Evolutionary conservation across 352 stramenopile species (phyloP).

Genomic region (Peronospora destructor): DNA sequence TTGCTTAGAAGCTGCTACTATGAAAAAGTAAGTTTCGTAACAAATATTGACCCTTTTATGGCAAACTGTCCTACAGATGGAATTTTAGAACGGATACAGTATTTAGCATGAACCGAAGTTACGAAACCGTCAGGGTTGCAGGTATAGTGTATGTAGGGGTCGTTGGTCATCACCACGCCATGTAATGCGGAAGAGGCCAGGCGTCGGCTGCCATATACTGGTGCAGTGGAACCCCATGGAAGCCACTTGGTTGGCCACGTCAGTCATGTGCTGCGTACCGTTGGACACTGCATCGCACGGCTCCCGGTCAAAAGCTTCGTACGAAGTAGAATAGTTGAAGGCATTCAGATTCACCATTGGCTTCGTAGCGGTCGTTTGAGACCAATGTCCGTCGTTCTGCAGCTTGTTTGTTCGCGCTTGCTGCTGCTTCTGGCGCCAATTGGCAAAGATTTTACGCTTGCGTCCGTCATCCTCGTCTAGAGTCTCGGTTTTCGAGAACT

Average conservation of each 20-base stretch:
- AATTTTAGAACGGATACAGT: no score
- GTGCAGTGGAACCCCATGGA: slow-evolving; percentile 20
- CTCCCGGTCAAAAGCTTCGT: slow-evolving; percentile 26
- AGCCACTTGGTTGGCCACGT: slow-evolving; percentile 17
- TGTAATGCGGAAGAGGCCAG: no score
- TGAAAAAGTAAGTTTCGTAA: no score
- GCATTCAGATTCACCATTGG: slow-evolving; percentile 24
- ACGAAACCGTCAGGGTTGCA: no score
- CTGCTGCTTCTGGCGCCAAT: slow-evolving; percentile 19
- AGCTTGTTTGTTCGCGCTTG: slow-evolving; percentile 6
- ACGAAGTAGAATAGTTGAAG: slow-evolving; percentile 34
- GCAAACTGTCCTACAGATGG: no score
- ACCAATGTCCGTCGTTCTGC: slow-evolving; percentile 11
- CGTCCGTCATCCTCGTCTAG: slow-evolving; percentile 25
- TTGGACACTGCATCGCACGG: slow-evolving; percentile 1
- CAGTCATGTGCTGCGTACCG: slow-evolving; percentile 7
- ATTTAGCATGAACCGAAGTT: no score
- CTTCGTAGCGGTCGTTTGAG: slow-evolving; percentile 3
- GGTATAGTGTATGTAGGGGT: no score
- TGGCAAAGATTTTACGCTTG: slow-evolving; percentile 31
- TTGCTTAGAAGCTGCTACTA: no score
- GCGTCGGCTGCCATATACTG: slow-evolving; percentile 30
- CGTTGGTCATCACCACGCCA: no score
- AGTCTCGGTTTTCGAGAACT: background rate
- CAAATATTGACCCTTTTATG: no score